These are phyloP conservation scores for Colletotrichum paranaense DNA, from an alignment of 2,329 filamentous ascomycete species.

Conservation along the genomic window DNA sequence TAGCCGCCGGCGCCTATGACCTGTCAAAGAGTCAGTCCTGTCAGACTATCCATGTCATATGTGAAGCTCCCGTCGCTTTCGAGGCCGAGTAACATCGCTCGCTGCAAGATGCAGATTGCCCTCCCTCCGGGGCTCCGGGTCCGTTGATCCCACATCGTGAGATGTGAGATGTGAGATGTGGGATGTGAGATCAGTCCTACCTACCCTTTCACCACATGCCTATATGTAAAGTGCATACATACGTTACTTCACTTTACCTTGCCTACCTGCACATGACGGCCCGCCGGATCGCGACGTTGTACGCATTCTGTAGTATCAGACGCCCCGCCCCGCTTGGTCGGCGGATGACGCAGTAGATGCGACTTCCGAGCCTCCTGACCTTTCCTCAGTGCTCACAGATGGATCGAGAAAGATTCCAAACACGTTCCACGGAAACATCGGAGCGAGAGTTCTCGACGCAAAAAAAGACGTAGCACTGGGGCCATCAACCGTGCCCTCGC, in stretches of 20 bases:
- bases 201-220: background rate
- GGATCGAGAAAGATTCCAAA: constrained; percentile 19
- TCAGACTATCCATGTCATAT: too few relatives aligned
- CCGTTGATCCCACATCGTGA: background rate
- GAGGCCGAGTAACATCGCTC: background rate
- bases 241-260: too few relatives aligned
- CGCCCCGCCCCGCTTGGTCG: constrained; percentile 8
- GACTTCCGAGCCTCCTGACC: background rate
- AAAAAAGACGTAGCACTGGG: background rate
- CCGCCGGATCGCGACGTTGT: background rate
- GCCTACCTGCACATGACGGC: background rate
- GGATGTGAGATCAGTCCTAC: background rate
- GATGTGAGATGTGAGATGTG: background rate
- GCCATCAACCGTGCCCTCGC: too few relatives aligned
- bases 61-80: background rate
- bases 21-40: background rate
- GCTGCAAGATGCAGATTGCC: background rate
- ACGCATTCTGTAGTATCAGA: constrained; percentile 9
- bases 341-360: constrained; percentile 3
- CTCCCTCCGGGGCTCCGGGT: background rate
- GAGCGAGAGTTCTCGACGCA: background rate
- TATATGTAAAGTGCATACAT: background rate
- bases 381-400: background rate
- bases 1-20: constrained; percentile 4
- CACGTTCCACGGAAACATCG: constrained; percentile 13